These are phyloP conservation scores for Tremella yokohamensis DNA, from an alignment of 768 basidiomycete species.

Conservation along the genomic window DNA sequence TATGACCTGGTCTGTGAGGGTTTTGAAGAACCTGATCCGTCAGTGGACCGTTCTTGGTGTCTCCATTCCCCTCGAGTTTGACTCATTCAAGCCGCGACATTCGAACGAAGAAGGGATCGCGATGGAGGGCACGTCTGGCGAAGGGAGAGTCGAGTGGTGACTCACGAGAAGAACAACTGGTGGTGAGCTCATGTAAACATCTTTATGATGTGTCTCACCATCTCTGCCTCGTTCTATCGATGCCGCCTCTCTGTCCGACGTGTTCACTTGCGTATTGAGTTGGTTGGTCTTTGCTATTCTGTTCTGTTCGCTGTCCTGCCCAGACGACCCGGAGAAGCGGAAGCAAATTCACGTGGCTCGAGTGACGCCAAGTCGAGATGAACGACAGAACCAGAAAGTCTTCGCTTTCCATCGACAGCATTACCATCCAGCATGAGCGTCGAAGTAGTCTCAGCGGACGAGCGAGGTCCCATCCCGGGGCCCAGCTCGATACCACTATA, in stretches of 20 bases:
- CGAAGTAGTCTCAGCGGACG: too few species aligned
- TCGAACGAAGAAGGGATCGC: not conserved
- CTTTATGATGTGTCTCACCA: not conserved
- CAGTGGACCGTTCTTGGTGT: not conserved
- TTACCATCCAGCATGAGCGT: too few species aligned
- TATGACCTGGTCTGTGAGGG: slow-evolving; percentile 92
- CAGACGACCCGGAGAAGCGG: too few species aligned
- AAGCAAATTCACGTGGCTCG: too few species aligned
- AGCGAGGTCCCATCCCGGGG: not conserved
- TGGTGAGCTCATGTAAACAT: not conserved
- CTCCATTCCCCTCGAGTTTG: not conserved
- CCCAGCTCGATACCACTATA: slow-evolving; percentile 59
- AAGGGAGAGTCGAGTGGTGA: not conserved
- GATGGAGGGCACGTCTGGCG: not conserved
- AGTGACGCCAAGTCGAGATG: too few species aligned
- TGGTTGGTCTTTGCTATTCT: too few species aligned
- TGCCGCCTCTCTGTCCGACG: too few species aligned
- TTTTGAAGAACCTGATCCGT: slow-evolving; percentile 83
- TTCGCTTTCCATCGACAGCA: too few species aligned
- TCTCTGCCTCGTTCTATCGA: too few species aligned
- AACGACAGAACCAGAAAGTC: too few species aligned
- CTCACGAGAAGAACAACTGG: slow-evolving; percentile 3
- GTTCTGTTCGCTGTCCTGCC: too few species aligned
- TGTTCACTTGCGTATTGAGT: too few species aligned
- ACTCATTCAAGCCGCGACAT: not conserved